phyloP scores from a whole-genome alignment of 805 yeast genomes.

The Wickerhamomyces kurtzmanii region DNA sequence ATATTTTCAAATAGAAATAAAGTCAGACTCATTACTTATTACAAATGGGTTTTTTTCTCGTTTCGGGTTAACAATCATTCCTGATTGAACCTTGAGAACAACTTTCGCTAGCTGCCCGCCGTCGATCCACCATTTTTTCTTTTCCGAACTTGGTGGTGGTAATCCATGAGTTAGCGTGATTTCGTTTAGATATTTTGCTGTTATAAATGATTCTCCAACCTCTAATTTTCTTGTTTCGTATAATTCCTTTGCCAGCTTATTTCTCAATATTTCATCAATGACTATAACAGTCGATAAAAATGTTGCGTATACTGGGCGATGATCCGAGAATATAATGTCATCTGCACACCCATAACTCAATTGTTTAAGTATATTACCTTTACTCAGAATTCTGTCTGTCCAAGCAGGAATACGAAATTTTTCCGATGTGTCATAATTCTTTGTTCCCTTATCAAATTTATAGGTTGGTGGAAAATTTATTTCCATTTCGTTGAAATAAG shows the following conservation, averaged over 20 bases:
- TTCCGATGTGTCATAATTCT: slow-evolving; percentile 77
- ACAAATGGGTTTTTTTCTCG: slow-evolving; percentile 68
- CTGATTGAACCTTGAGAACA: slow-evolving; percentile 27
- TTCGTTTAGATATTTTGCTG: slow-evolving; percentile 1
- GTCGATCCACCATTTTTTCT: slow-evolving; percentile 86
- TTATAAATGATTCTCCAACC: slow-evolving; percentile 19
- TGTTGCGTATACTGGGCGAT: slow-evolving; percentile 76
- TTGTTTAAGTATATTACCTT: slow-evolving; percentile 52
- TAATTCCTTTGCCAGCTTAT: slow-evolving; percentile 39
- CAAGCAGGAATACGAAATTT: slow-evolving; percentile 93
- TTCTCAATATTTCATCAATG: slow-evolving; percentile 47
- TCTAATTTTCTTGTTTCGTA: slow-evolving; percentile 42
- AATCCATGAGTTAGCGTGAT: slow-evolving; percentile 28
- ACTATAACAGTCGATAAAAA: slow-evolving; percentile 57
- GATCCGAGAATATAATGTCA: slow-evolving; percentile 68
- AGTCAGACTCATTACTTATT: slow-evolving; percentile 40
- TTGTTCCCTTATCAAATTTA: slow-evolving; percentile 84
- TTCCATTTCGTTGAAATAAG: slow-evolving; percentile 73
- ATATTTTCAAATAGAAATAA: slow-evolving; percentile 20
- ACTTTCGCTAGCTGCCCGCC: slow-evolving; percentile 72
- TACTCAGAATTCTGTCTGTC: slow-evolving; percentile 83
- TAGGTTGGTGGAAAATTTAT: slow-evolving; percentile 86
- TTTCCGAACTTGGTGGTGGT: slow-evolving; percentile 86
- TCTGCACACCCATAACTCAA: slow-evolving; percentile 48
- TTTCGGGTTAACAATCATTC: slow-evolving; percentile 55